Base-by-base conservation (phyloP, 306 rosid genomes). In the Begonia loranthoides region DNA sequence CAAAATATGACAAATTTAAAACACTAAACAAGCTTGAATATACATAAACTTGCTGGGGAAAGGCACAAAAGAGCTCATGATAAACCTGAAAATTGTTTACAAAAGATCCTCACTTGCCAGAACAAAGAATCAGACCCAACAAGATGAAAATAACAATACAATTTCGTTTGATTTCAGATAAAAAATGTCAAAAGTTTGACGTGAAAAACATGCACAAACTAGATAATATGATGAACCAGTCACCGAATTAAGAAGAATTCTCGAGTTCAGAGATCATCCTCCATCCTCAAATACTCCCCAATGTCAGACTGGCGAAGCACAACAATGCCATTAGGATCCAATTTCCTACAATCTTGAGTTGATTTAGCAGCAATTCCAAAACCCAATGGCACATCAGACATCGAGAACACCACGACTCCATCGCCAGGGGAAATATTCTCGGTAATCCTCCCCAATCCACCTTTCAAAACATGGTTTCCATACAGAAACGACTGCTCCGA, bases 261-360 rank as follows among this genome's bases (percentile, higher is more conserved):
- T 28, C 33, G 12, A 14, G 43, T 51, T 84, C 74, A 88, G 65
- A 89, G 97, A 28, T 90, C 94, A 58, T 90, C 95, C 55, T 85
- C 97, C 85, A 82, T 77, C 58, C 97, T 79, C 83, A 90, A 78
- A 55, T 85, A 90, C 75, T 82, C 95, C 6, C 95, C 97, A 5
- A 90, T 70, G 68, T 90, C 97, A 1, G 77, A 79, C 72, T 90
- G 97, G 66, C 82, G 97, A 14, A 84, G 78, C 17, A 90, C 90
- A 3, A 85, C 95, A 39, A 79, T 85, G 5, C 75, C 95, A 59
- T 85, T 90, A 2, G 95, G 95, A 50, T 90, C 97, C 73, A 90
- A 50, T 72, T 90, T 90, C 81, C 95, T 75, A 54, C 97, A 90
- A 49, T 85, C 97, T 79, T 85, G 95, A 0, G 95, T 82, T 0